These are phyloP conservation scores for Exophiala alcalophila DNA, from an alignment of 2,329 filamentous ascomycete genomes.

Conservation along the genomic window DNA sequence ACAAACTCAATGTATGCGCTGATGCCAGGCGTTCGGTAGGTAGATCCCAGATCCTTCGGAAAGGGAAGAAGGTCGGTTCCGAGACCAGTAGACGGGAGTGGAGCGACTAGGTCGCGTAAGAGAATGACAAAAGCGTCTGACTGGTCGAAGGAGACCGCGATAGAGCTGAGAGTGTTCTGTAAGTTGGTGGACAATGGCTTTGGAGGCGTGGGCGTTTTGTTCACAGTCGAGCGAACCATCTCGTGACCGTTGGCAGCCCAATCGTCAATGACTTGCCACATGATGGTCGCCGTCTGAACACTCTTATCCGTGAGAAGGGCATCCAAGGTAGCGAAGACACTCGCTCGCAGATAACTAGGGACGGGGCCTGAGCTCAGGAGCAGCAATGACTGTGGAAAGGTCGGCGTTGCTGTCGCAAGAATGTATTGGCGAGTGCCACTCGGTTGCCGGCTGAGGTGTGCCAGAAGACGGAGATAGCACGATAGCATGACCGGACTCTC, in stretches of 20 bases:
- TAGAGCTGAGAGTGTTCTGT: conserved; percentile 68
- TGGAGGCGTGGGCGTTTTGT: conserved; percentile 23
- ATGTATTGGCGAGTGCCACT: conserved; percentile 70
- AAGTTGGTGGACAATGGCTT: conserved; percentile 42
- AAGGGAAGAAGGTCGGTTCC: conserved; percentile 72
- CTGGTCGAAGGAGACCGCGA: conserved; percentile 78
- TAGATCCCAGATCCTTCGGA: conserved; percentile 76
- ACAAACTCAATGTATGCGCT: conserved; percentile 92
- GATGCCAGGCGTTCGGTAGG: conserved; percentile 77
- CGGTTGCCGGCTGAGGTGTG: conserved; percentile 76
- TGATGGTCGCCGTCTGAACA: conserved; percentile 49
- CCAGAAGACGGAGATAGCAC: conserved; percentile 83
- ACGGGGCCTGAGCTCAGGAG: conserved; percentile 75
- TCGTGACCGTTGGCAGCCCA: conserved; percentile 29
- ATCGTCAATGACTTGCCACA: conserved; percentile 61
- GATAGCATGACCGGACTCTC: conserved; percentile 97
- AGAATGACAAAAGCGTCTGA: conserved; percentile 79
- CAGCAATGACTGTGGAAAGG: conserved; percentile 70
- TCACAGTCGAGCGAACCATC: conserved; percentile 10
- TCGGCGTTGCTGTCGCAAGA: conserved; percentile 63
- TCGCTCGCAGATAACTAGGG: conserved; percentile 73
- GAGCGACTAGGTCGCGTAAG: conserved; percentile 67
- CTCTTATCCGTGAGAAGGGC: conserved; percentile 74
- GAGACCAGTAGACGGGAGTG: conserved; percentile 47
- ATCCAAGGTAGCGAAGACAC: conserved; percentile 74